Evolutionary conservation across 495 filamentous ascomycete species (phyloP).

Genomic region (Penicillium malachiteum): DNA sequence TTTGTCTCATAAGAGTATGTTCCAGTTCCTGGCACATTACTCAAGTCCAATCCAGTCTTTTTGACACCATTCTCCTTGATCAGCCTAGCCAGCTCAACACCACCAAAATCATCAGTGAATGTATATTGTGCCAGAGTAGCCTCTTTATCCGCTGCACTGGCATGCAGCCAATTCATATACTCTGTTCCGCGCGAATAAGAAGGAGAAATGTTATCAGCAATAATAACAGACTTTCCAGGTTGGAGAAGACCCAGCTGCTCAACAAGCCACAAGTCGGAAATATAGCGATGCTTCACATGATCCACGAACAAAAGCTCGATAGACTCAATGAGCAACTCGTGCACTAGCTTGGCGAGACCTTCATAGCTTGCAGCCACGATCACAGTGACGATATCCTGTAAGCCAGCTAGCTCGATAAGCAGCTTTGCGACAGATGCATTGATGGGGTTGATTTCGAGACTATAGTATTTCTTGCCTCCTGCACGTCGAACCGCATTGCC

Average conservation of each 20-base stretch:
- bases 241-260: slow-evolving; percentile 60
- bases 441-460: slow-evolving; percentile 60
- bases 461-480: slow-evolving; percentile 55
- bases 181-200: background rate
- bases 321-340: slow-evolving; percentile 28
- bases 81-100: background rate
- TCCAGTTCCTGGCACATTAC: background rate
- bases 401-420: slow-evolving; percentile 63
- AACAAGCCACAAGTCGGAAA: slow-evolving; percentile 61
- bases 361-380: slow-evolving; percentile 18
- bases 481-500: slow-evolving; percentile 52
- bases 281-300: slow-evolving; percentile 63
- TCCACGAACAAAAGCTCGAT: slow-evolving; percentile 67
- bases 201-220: slow-evolving; percentile 61
- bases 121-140: background rate
- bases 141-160: background rate
- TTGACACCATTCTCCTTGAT: background rate
- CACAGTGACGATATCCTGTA: slow-evolving; percentile 51
- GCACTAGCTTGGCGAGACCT: slow-evolving; percentile 26
- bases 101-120: background rate
- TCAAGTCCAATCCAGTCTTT: background rate
- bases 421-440: slow-evolving; percentile 58
- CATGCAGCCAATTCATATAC: background rate
- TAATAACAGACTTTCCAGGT: slow-evolving; percentile 50
- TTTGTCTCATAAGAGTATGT: background rate